These are phyloP conservation scores for Nitzschia sp. DNA, from an alignment of 108 stramenopile species.

Conservation along the genomic window DNA sequence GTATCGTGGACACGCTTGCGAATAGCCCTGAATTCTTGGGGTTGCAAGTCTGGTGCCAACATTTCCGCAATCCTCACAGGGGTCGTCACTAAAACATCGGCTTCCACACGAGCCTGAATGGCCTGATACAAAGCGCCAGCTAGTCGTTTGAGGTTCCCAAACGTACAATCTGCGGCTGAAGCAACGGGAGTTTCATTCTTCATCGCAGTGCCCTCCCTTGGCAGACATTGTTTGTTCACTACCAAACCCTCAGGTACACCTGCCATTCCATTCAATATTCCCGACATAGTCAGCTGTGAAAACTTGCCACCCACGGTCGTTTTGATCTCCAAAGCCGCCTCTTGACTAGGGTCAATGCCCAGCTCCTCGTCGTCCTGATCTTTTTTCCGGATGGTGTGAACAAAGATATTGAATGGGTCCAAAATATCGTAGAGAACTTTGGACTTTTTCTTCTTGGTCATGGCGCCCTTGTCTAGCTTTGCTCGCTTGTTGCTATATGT, in stretches of 20 bases:
- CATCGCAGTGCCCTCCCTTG: background rate
- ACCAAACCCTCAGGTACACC: slow-evolving; percentile 60
- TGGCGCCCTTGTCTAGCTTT: slow-evolving; percentile 6
- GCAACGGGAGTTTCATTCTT: slow-evolving; percentile 14
- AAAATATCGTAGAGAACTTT: slow-evolving; percentile 16
- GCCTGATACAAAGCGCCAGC: slow-evolving; percentile 36
- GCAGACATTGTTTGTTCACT: slow-evolving; percentile 23
- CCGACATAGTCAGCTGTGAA: slow-evolving; percentile 66
- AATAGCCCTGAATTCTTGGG: slow-evolving; percentile 60
- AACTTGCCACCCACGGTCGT: slow-evolving; percentile 56
- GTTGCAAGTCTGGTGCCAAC: slow-evolving; percentile 67
- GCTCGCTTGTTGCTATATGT: slow-evolving; percentile 14
- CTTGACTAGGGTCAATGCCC: slow-evolving; percentile 23
- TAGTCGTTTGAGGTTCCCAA: slow-evolving; percentile 17
- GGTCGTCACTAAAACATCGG: slow-evolving; percentile 80
- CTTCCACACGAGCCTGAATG: slow-evolving; percentile 55
- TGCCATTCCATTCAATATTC: slow-evolving; percentile 72
- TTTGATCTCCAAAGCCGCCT: slow-evolving; percentile 40
- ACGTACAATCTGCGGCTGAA: slow-evolving; percentile 24
- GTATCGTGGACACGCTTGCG: slow-evolving; percentile 85
- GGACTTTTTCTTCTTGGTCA: slow-evolving; percentile 12
- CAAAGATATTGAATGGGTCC: slow-evolving; percentile 38
- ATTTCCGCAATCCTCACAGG: slow-evolving; percentile 80
- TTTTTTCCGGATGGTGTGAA: slow-evolving; percentile 31
- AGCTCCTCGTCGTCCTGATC: slow-evolving; percentile 34